Evolutionary conservation across 768 basidiomycete genomes (phyloP).

Genomic region (Boletus subparvulus): DNA sequence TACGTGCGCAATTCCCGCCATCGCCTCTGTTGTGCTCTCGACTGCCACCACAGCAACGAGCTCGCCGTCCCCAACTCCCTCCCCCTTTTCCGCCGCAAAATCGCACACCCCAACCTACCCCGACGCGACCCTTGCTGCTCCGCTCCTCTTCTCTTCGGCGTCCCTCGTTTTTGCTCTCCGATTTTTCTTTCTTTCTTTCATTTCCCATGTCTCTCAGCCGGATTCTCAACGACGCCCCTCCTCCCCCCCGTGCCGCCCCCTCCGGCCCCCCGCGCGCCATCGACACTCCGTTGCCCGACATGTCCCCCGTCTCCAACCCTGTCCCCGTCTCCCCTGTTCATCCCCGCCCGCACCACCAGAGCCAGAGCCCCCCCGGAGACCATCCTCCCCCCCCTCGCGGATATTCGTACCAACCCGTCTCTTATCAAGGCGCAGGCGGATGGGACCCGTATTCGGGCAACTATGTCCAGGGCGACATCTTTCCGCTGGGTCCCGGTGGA

Average conservation of each 20-base stretch:
- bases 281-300: slow-evolving; percentile 24
- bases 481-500: slow-evolving; percentile 38
- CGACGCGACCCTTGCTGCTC: not conserved
- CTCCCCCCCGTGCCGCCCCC: slow-evolving; percentile 36
- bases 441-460: slow-evolving; percentile 41
- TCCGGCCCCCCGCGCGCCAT: slow-evolving; percentile 15
- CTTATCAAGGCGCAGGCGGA: slow-evolving; percentile 39
- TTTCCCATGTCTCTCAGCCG: slow-evolving; percentile 69
- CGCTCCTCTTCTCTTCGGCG: not conserved
- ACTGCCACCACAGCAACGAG: slow-evolving; percentile 21
- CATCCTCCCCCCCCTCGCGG: slow-evolving; percentile 35
- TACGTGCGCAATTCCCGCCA: slow-evolving; percentile 34
- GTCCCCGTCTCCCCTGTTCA: slow-evolving; percentile 19
- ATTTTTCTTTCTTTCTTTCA: slow-evolving; percentile 8
- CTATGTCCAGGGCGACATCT: slow-evolving; percentile 38
- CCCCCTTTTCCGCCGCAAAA: not conserved
- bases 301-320: slow-evolving; percentile 22
- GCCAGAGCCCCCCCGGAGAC: slow-evolving; percentile 28
- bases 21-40: slow-evolving; percentile 22
- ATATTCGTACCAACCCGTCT: slow-evolving; percentile 37
- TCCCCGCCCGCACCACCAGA: slow-evolving; percentile 27
- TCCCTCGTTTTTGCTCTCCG: not conserved
- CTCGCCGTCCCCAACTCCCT: slow-evolving; percentile 8
- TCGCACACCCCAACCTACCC: not conserved
- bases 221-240: slow-evolving; percentile 76